phyloP scores from a whole-genome alignment of 768 basidiomycete species.

The Phanerochaete carnosa region DNA sequence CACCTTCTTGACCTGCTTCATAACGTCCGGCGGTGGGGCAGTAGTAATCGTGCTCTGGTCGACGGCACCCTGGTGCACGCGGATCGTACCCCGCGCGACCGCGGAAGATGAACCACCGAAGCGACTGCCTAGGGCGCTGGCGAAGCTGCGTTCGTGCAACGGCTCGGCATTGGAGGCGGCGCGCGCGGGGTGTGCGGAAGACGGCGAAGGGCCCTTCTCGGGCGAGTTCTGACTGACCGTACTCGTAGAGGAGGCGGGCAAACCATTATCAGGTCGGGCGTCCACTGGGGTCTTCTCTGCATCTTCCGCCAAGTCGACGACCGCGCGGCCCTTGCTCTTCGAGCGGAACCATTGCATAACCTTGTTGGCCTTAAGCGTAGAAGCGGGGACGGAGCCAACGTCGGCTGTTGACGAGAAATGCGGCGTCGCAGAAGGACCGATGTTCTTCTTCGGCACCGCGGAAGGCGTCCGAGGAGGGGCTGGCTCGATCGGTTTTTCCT shows the following conservation, averaged over 20 bases:
- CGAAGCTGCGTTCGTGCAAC: constrained; percentile 26
- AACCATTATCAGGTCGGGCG: neutral
- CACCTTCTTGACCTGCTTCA: constrained; percentile 77
- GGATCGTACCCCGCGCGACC: constrained; percentile 48
- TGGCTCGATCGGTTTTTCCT: constrained; percentile 13
- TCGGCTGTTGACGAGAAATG: constrained; percentile 25
- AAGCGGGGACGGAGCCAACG: constrained; percentile 48
- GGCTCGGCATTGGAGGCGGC: constrained; percentile 45
- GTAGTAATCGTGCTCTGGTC: constrained; percentile 89
- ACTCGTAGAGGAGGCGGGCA: constrained; percentile 11
- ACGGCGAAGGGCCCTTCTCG: constrained; percentile 18
- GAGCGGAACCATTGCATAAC: constrained; percentile 99
- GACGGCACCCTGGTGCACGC: constrained; percentile 89
- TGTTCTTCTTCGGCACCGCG: constrained; percentile 14
- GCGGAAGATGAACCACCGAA: constrained; percentile 17
- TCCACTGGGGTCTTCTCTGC: constrained; percentile 18
- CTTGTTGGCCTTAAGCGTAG: constrained; percentile 85
- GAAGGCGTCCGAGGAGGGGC: constrained; percentile 9
- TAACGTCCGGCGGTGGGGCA: constrained; percentile 79
- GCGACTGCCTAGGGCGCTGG: constrained; percentile 28
- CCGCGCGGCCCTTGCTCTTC: constrained; percentile 48
- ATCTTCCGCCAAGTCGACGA: constrained; percentile 27
- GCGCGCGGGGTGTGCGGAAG: constrained; percentile 37
- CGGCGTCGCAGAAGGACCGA: constrained; percentile 19
- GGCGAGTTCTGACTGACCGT: constrained; percentile 13